Evolutionary conservation across 1,284 basidiomycete species (phyloP), one percentile per base, ranked within the genome.

Genomic region (Ganoderma sp.): DNA sequence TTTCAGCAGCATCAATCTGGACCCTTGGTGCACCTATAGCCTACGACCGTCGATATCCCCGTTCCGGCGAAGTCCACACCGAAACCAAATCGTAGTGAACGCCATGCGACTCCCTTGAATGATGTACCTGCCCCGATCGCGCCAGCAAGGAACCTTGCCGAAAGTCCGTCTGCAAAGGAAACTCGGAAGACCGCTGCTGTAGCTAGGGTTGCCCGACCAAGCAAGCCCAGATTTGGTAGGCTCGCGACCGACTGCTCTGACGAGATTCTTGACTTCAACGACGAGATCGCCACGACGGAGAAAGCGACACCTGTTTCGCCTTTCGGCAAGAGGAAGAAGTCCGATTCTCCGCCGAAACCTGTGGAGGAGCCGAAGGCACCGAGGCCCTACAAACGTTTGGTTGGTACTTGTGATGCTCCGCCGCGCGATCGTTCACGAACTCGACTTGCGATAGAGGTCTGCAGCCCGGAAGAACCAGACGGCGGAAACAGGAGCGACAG

Each of bases 241-340:
- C 73, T 79, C 7, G 76, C 73, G 6, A 73, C 75, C 34, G 74
- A 75, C 61, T 72, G 70, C 12, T 77, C 77, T 9, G 78, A 80
- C 66, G 79, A 79, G 22, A 78, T 78, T 61, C 63, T 74, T n/a
- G 75, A 75, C 41, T 77, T 79, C 50, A 76, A 79, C 25, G 78
- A 77, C 39, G 65, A 68, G 6, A 17, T 60, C 22, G 25, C 39
- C 2, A 45, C 14, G 25, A 60, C 25, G 14, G 56, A 9, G 66
- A 63, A 60, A 19, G 22, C 59, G 9, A 56, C 66, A 32, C 67
- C 73, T 5, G 65, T 71, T 12, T 66, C 70, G 12, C 67, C 67
- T 32, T 69, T 75, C n/a, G 71, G 75, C 10, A 77, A 78, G 67
- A 68, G 75, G 25, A 66, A 61, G 57, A 67, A 71, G 39, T 61